phyloP scores from a whole-genome alignment of 768 basidiomycete genomes.

The Kwoniella sp. region DNA sequence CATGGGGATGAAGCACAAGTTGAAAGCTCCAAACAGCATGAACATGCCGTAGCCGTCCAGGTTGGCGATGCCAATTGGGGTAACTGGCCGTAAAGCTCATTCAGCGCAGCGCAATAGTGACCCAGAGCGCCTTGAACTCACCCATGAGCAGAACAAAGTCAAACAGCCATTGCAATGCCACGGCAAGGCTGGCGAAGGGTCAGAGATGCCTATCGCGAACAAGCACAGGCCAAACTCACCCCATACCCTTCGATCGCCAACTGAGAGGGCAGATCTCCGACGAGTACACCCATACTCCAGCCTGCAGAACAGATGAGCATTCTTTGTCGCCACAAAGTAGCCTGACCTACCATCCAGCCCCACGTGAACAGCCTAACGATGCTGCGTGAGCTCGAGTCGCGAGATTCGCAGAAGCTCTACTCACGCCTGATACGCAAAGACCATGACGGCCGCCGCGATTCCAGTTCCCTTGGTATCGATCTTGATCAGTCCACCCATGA shows the following conservation, averaged over 20 bases:
- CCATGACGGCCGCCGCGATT: conserved; percentile 15
- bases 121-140: neutral
- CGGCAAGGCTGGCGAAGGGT: conserved; percentile 7
- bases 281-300: conserved; percentile 16
- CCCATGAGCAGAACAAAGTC: conserved; percentile 21
- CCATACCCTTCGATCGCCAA: conserved; percentile 18
- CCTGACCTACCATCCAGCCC: conserved; percentile 15
- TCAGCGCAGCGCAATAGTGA: neutral
- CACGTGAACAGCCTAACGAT: conserved; percentile 5
- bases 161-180: conserved; percentile 24
- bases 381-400: neutral
- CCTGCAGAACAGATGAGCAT: neutral
- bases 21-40: conserved; percentile 20
- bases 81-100: conserved; percentile 3
- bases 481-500: conserved; percentile 28
- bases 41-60: conserved; percentile 14
- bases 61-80: conserved; percentile 12
- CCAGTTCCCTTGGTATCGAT: conserved; percentile 16
- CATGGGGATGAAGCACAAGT: conserved; percentile 15
- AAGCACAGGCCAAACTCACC: neutral
- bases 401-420: neutral
- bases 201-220: neutral
- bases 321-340: neutral
- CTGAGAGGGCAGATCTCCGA: conserved; percentile 15
- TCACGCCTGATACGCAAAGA: conserved; percentile 12